Conservation (phyloP, 208 protist species). For the Endotrypanum monterogeii region DNA sequence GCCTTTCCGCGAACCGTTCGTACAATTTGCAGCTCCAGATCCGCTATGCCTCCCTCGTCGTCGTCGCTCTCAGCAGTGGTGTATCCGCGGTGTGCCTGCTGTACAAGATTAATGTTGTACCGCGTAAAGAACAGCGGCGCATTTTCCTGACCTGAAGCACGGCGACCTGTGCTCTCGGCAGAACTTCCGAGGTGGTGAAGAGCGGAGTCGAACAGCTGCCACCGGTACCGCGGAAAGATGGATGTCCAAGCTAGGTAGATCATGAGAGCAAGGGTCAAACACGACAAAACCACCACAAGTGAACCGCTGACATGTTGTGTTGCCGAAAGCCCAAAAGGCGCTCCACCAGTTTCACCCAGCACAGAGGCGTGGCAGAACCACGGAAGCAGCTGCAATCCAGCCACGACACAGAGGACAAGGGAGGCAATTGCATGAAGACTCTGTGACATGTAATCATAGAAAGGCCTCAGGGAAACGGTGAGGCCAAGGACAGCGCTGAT, state of each 20-base stretch:
- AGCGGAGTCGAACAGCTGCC: background rate
- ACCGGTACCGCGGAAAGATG: slow-evolving; percentile 11
- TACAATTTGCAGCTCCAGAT: slow-evolving; percentile 11
- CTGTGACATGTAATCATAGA: slow-evolving; percentile 16
- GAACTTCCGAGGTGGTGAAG: slow-evolving; percentile 18
- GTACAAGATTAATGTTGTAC: slow-evolving; percentile 22
- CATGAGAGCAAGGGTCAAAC: slow-evolving; percentile 12
- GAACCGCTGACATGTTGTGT: slow-evolving; percentile 21
- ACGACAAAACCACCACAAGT: slow-evolving; percentile 24
- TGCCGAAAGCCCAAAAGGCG: background rate
- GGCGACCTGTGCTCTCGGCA: background rate
- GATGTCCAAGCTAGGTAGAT: slow-evolving; percentile 14
- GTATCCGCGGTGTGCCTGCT: background rate
- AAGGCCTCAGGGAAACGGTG: slow-evolving; percentile 22
- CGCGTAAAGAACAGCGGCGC: slow-evolving; percentile 16
- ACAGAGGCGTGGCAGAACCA: slow-evolving; percentile 17
- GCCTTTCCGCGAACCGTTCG: slow-evolving; percentile 20
- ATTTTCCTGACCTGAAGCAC: too few relatives aligned
- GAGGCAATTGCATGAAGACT: slow-evolving; percentile 20
- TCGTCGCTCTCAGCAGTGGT: slow-evolving; percentile 1
- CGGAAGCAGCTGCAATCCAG: slow-evolving; percentile 36
- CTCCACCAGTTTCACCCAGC: background rate
- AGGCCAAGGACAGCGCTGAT: slow-evolving; percentile 9
- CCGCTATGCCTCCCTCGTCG: background rate
- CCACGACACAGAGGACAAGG: slow-evolving; percentile 15